phyloP scores from a whole-genome alignment of 768 basidiomycete genomes.

The Pulveroboletus ravenelii region DNA sequence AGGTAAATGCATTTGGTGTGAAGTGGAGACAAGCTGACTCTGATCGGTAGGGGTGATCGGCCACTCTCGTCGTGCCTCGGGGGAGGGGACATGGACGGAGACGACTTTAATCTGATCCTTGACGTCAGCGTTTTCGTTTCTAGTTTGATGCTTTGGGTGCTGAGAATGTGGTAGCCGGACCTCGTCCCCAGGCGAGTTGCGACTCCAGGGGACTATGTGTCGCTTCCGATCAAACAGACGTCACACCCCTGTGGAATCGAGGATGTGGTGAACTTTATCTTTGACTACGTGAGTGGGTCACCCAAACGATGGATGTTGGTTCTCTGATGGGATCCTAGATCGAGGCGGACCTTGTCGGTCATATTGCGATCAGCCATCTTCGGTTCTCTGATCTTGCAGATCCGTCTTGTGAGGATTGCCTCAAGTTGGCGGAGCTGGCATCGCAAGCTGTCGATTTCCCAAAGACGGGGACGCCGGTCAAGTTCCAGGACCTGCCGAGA shows the following conservation, averaged over 20 bases:
- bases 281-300: constrained; percentile 39
- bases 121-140: constrained; percentile 29
- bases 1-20: constrained; percentile 23
- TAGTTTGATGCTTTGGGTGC: constrained; percentile 5
- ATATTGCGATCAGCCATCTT: constrained; percentile 41
- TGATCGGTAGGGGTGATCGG: constrained; percentile 35
- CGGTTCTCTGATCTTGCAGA: constrained; percentile 39
- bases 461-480: constrained; percentile 42
- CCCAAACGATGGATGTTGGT: neutral
- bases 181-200: constrained; percentile 24
- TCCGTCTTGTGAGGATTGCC: constrained; percentile 34
- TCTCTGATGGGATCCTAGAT: constrained; percentile 20
- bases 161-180: constrained; percentile 21
- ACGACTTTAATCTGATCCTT: constrained; percentile 46
- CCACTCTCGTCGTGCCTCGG: constrained; percentile 45
- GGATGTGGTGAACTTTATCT: constrained; percentile 46
- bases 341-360: constrained; percentile 37
- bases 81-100: constrained; percentile 53
- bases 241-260: constrained; percentile 31
- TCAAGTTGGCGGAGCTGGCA: constrained; percentile 40
- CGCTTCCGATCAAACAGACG: constrained; percentile 34
- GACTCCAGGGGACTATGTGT: constrained; percentile 37
- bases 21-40: constrained; percentile 1
- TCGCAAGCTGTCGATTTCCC: constrained; percentile 47
- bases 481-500: constrained; percentile 32